A percentile compares a stretch with the other conserved stretches of the same genome.
phyloP scores from a whole-genome alignment of 2,329 filamentous ascomycete genomes.

The Plenodomus lindquistii region DNA sequence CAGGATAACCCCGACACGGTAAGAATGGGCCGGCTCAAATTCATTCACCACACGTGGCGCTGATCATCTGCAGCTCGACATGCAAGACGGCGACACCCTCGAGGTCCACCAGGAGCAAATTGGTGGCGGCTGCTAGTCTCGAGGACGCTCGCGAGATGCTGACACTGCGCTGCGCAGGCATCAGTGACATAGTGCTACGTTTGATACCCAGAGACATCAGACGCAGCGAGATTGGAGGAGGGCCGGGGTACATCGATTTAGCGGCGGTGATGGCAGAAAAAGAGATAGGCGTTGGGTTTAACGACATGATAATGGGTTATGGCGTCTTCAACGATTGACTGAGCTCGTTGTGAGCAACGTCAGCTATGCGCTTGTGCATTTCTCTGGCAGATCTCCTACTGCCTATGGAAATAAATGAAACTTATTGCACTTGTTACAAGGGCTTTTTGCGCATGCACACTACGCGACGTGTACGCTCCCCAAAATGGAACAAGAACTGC shows the following conservation, averaged over 20 bases:
- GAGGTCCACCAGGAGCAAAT: conserved; percentile 99
- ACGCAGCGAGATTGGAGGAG: conserved; percentile 11
- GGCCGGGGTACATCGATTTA: conserved; percentile 10
- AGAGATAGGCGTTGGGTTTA: conserved; percentile 13
- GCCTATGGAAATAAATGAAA: conserved; percentile 18
- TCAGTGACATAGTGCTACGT: conserved; percentile 1
- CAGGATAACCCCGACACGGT: conserved; percentile 91
- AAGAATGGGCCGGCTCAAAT: conserved; percentile 50
- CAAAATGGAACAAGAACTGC: too few relatives aligned
- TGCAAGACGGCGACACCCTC: conserved; percentile 92
- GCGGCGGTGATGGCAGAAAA: conserved; percentile 22
- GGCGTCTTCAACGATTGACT: conserved; percentile 31
- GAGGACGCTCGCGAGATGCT: background rate
- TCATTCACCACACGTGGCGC: background rate
- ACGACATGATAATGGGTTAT: conserved; percentile 30
- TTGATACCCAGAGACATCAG: conserved; percentile 5
- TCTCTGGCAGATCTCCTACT: conserved; percentile 16
- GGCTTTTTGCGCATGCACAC: background rate
- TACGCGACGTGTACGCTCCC: too few relatives aligned
- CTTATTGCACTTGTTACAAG: background rate
- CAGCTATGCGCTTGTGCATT: conserved; percentile 30
- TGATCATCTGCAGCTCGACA: conserved; percentile 72
- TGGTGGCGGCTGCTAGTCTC: conserved; percentile 62
- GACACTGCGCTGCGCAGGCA: background rate
- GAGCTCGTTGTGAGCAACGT: conserved; percentile 23